Conservation (phyloP, 2,329 filamentous ascomycete species). For the Penicillium sp. region DNA sequence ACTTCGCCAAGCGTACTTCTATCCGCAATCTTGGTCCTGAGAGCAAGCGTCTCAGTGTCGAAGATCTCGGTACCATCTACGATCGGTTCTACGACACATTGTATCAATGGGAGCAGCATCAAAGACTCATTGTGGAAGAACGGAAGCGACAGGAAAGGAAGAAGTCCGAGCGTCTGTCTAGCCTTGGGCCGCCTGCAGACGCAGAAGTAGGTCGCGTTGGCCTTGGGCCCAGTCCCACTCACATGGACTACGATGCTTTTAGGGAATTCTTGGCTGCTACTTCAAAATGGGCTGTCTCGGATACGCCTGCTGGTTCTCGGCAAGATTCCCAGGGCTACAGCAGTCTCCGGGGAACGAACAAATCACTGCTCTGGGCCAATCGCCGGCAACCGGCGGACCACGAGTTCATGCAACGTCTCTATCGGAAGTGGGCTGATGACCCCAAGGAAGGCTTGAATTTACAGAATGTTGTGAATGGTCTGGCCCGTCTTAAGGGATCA, state of each 20-base stretch:
- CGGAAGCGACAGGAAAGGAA: conserved; percentile 64
- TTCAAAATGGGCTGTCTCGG: conserved; percentile 88
- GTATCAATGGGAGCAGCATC: conserved; percentile 86
- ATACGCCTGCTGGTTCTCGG: conserved; percentile 65
- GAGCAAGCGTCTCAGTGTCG: conserved; percentile 81
- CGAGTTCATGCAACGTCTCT: conserved; percentile 87
- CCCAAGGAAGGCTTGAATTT: conserved; percentile 74
- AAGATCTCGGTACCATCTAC: conserved; percentile 86
- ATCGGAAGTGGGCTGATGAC: conserved; percentile 82
- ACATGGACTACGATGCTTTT: conserved; percentile 98
- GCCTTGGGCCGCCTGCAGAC: conserved; percentile 49
- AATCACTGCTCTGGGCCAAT: conserved; percentile 56
- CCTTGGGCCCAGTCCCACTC: conserved; percentile 79
- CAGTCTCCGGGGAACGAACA: conserved; percentile 54
- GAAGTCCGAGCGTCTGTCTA: conserved; percentile 44
- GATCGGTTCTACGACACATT: conserved; percentile 90
- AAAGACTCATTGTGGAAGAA: conserved; percentile 73
- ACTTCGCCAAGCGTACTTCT: conserved; percentile 92
- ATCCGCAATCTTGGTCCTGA: conserved; percentile 94
- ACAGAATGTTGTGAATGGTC: conserved; percentile 86
- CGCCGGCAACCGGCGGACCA: conserved; percentile 75
- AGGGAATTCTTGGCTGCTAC: conserved; percentile 88
- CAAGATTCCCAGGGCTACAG: conserved; percentile 52
- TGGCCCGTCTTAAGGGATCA: conserved; percentile 88
- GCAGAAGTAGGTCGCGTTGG: conserved; percentile 84